Evolutionary conservation across 169 alveolate genomes (phyloP), one percentile per base, ranked within the genome.

Genomic region (Theileria orientalis): DNA sequence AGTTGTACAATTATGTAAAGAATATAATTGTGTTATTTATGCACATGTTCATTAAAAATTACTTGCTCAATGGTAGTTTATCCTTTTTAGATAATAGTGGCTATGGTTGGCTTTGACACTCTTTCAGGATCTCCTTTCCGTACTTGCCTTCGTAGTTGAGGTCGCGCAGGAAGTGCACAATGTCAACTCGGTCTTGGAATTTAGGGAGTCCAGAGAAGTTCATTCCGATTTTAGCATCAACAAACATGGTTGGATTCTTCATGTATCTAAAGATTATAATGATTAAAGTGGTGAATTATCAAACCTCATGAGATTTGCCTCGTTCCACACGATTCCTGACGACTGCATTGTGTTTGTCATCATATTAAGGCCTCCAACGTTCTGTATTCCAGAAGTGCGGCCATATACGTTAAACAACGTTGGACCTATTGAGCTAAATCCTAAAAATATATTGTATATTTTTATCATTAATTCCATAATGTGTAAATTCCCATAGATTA

Each of bases 251-350:
- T 21, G 94, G 94, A 63, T 90, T 85, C 63, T 76, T 90, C 94
- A 90, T 90, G 70, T 90, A 90, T 59, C 87, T 79, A 37, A 37
- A 14, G 42, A 7, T 2, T n/a, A 19, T 19, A 41, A 11, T 30
- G 23, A 9, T 3, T 9, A 0, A 27, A 74, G 32, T 21, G 76
- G 77, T 23, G 70, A 57, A 16, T 1, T 5, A 11, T 52, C 49
- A 49, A 35, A 74, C 87, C 90, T 75, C 90, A 91, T 80, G 44
- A 91, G 75, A 67, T 91, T 91, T 21, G 92, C 84, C 59, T 91
- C 94, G 59, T 86, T 83, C 94, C 94, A 91, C 44, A 91, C 89
- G 57, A 91, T 84, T 19, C 94, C 94, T 11, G 91, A 69, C 13
- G 77, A 46, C 76, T 88, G 89, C 47, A 76, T 79, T n/a, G 91